phyloP scores from a whole-genome alignment of 2,329 filamentous ascomycete species.

The Xylariaceae sp. region DNA sequence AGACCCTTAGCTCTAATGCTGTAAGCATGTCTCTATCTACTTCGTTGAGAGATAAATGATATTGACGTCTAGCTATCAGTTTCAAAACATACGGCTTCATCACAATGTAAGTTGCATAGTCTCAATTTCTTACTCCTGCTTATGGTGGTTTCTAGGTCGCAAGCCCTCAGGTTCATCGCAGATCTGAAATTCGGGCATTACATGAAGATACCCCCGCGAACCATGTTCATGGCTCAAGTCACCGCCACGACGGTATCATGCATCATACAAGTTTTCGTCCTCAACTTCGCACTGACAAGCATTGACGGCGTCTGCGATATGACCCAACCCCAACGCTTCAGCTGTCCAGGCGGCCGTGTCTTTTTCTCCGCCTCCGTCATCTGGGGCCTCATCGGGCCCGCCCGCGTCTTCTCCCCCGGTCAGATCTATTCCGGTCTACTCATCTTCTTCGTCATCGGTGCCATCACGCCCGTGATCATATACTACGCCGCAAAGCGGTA shows the following conservation, averaged over 20 bases:
- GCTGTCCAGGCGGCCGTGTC: slow-evolving; percentile 57
- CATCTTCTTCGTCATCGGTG: slow-evolving; percentile 54
- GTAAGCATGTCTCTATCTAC: slow-evolving; percentile 32
- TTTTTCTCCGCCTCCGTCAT: slow-evolving; percentile 64
- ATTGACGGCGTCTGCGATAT: slow-evolving; percentile 60
- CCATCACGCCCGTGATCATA: slow-evolving; percentile 46
- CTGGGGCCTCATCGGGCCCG: slow-evolving; percentile 61
- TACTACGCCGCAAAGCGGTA: slow-evolving; percentile 45
- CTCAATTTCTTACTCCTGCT: neutral
- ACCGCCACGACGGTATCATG: slow-evolving; percentile 61
- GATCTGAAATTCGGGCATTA: slow-evolving; percentile 69
- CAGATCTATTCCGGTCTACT: slow-evolving; percentile 58
- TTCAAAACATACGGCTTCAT: slow-evolving; percentile 61
- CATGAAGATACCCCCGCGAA: slow-evolving; percentile 60
- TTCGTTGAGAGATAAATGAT: neutral
- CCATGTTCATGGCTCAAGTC: slow-evolving; percentile 61
- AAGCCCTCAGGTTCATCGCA: slow-evolving; percentile 58
- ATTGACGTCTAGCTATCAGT: slow-evolving; percentile 32
- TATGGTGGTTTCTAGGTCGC: slow-evolving; percentile 37
- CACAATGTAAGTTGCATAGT: slow-evolving; percentile 43
- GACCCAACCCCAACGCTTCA: slow-evolving; percentile 53
- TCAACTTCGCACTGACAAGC: slow-evolving; percentile 54
- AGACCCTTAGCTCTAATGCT: slow-evolving; percentile 68
- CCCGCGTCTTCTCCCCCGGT: slow-evolving; percentile 57
- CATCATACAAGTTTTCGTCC: slow-evolving; percentile 59